A percentile compares a stretch with the other conserved stretches of the same genome.
Conservation (phyloP, 106 monocot genomes). For the Acorus calamus region DNA sequence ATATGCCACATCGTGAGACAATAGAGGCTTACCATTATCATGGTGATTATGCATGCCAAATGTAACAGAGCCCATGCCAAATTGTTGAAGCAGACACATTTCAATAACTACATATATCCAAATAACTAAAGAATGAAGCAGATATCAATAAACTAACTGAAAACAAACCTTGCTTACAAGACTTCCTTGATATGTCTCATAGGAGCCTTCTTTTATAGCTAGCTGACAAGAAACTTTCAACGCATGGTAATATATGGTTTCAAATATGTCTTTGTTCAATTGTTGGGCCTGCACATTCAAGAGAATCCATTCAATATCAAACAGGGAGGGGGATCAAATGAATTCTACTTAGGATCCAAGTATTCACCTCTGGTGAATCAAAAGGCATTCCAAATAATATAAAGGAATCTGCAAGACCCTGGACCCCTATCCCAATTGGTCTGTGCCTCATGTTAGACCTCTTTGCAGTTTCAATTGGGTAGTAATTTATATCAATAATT, state of each 20-base stretch:
- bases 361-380: conserved; percentile 82
- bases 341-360: neutral
- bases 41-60: too few relatives aligned
- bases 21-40: too few relatives aligned
- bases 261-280: too few relatives aligned
- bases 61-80: too few relatives aligned
- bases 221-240: too few relatives aligned
- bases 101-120: too few relatives aligned
- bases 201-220: too few relatives aligned
- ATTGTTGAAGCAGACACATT: too few relatives aligned
- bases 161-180: neutral
- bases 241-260: too few relatives aligned
- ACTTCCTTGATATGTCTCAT: too few relatives aligned
- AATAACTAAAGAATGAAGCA: too few relatives aligned
- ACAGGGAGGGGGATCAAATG: neutral
- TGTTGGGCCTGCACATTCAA: conserved; percentile 1
- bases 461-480: conserved; percentile 11
- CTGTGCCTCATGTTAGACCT: conserved; percentile 15
- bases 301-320: neutral
- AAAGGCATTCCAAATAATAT: conserved; percentile 92
- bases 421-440: conserved; percentile 90
- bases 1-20: too few relatives aligned
- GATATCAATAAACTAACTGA: neutral
- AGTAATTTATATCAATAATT: conserved; percentile 16
- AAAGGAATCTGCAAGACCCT: conserved; percentile 93